Percentiles rank a stretch among this genome's conserved stretches.
Evolutionary conservation across 1,139 yeast species (phyloP).

Genomic region (Blastobotrys apis): DNA sequence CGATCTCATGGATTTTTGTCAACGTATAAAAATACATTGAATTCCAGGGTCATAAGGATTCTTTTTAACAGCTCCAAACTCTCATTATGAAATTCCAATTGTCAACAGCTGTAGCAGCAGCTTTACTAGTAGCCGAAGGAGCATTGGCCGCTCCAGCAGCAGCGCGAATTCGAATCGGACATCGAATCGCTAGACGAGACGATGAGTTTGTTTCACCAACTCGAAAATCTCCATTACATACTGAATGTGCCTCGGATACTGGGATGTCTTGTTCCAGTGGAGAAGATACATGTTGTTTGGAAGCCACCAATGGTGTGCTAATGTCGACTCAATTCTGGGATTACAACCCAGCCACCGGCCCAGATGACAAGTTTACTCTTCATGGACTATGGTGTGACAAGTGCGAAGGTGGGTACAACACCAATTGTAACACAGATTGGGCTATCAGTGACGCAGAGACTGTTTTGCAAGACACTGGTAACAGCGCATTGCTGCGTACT

Average conservation of each 20-base stretch:
- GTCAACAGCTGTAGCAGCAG: background rate
- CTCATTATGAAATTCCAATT: no score
- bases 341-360: constrained; percentile 77
- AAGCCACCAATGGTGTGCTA: constrained; percentile 80
- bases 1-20: background rate
- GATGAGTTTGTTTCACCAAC: constrained; percentile 2
- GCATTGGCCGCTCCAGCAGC: background rate
- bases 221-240: constrained; percentile 11
- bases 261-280: constrained; percentile 61
- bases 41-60: no score
- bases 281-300: constrained; percentile 69
- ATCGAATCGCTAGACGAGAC: constrained; percentile 4
- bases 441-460: constrained; percentile 52
- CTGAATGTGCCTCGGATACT: constrained; percentile 55
- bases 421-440: constrained; percentile 67
- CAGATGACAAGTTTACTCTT: constrained; percentile 69
- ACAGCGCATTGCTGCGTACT: constrained; percentile 46
- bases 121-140: background rate
- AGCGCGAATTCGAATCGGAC: background rate
- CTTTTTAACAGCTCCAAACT: no score
- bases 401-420: constrained; percentile 69
- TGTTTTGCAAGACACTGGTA: constrained; percentile 47
- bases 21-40: no score
- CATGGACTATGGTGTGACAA: constrained; percentile 87
- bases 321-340: constrained; percentile 95